These are phyloP conservation scores for Salix purpurea DNA, from an alignment of 345 rosid genomes.

Conservation along the genomic window DNA sequence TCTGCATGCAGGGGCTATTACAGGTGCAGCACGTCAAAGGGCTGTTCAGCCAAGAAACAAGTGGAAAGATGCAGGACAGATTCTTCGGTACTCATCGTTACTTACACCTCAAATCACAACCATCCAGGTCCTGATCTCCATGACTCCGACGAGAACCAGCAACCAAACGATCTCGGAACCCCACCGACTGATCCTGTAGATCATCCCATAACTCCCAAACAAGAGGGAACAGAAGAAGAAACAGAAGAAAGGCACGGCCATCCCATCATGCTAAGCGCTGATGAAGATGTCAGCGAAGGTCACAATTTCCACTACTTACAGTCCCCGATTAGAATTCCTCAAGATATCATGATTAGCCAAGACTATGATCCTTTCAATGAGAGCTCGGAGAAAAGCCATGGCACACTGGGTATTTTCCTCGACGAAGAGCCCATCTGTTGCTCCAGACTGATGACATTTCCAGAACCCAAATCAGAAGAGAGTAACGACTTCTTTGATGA, in stretches of 20 bases:
- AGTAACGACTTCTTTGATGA: slow-evolving; percentile 61
- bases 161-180: slow-evolving; percentile 9
- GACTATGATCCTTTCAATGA: slow-evolving; percentile 30
- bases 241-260: slow-evolving; percentile 8
- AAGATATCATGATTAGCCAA: slow-evolving; percentile 34
- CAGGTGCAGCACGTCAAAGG: slow-evolving; percentile 71
- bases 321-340: slow-evolving; percentile 28
- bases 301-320: slow-evolving; percentile 42
- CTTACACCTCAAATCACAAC: slow-evolving; percentile 61
- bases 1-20: slow-evolving; percentile 53
- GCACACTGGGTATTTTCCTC: slow-evolving; percentile 31
- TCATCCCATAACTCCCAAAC: slow-evolving; percentile 12
- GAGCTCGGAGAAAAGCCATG: slow-evolving; percentile 10
- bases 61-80: slow-evolving; percentile 69
- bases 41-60: slow-evolving; percentile 69
- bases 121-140: slow-evolving; percentile 49
- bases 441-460: slow-evolving; percentile 18
- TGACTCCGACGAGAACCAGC: slow-evolving; percentile 8
- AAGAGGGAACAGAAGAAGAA: slow-evolving; percentile 17
- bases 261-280: slow-evolving; percentile 5
- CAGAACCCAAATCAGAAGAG: slow-evolving; percentile 40
- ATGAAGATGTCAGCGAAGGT: slow-evolving; percentile 28
- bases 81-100: slow-evolving; percentile 56
- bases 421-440: slow-evolving; percentile 46
- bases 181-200: slow-evolving; percentile 3